Percentiles rank a stretch among this genome's conserved stretches.
These are phyloP conservation scores for Yamadazyma takamatsuzukensis DNA, from an alignment of 805 yeast genomes.

Conservation along the genomic window DNA sequence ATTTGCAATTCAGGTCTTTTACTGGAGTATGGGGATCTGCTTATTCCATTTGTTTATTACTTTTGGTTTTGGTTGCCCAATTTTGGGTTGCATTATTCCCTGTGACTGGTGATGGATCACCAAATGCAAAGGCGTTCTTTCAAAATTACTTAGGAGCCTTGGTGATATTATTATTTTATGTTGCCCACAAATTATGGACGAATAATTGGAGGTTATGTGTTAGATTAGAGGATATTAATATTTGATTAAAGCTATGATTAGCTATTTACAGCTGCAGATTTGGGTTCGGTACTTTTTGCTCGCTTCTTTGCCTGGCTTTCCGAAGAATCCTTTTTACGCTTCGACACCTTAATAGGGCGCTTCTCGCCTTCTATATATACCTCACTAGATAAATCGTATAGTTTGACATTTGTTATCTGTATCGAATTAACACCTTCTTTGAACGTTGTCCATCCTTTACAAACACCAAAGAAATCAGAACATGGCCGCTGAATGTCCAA, in stretches of 20 bases:
- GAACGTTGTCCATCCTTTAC: constrained; percentile 70
- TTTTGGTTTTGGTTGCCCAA: constrained; percentile 30
- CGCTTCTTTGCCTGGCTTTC: constrained; percentile 25
- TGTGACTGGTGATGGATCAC: constrained; percentile 20
- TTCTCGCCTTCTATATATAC: constrained; percentile 73
- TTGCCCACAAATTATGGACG: constrained; percentile 38
- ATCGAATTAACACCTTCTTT: constrained; percentile 59
- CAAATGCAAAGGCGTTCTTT: constrained; percentile 33
- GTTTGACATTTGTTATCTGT: constrained; percentile 58
- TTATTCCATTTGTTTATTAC: constrained; percentile 27
- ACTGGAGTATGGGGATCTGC: constrained; percentile 36
- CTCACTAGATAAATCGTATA: constrained; percentile 78
- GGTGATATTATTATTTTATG: constrained; percentile 27
- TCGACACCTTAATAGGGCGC: constrained; percentile 60
- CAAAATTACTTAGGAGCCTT: constrained; percentile 33
- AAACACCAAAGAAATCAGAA: constrained; percentile 77
- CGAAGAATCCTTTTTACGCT: too few relatives aligned
- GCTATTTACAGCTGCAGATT: constrained; percentile 13
- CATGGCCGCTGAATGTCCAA: constrained; percentile 88
- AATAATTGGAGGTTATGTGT: constrained; percentile 31
- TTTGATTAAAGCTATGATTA: constrained; percentile 7
- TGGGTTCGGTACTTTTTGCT: constrained; percentile 19
- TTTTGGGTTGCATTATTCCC: constrained; percentile 43
- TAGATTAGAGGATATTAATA: constrained; percentile 29
- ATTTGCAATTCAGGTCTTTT: constrained; percentile 30